Evolutionary conservation across 2,329 filamentous ascomycete genomes (phyloP), one percentile per base, ranked within the genome.

Genomic region (Chlorencoelia australis): DNA sequence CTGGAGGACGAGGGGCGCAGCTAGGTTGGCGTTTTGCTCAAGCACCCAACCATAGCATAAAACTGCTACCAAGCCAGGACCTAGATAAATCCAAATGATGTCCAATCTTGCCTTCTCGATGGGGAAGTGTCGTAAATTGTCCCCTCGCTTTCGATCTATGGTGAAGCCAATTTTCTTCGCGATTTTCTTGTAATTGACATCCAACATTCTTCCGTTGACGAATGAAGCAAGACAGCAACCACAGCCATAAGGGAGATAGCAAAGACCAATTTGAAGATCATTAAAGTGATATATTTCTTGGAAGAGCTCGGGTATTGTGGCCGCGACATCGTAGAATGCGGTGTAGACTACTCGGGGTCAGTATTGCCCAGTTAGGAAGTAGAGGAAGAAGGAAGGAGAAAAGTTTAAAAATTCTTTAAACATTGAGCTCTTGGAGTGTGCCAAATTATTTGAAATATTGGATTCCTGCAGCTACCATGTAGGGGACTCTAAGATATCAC

Each of bases 181-280:
- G 30, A 77, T 69, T 25, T 80, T 71, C 5, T 75, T 68, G 56
- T 83, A 93, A 55, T 87, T 87, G 66, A 73, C 39, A 33, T 79
- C 75, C 1, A 77, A 54, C 7, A 75, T 42, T 21, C 58, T 57
- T 4, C 83, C 80, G 42, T 73, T 70, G n/a, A 56, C 53, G 17
- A 53, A 75, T 66, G 36, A 71, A 54, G 68, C 62, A 2, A 64
- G 49, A 9, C 68, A 58, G n/a, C 67, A 68, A 1, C 69, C 70
- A 4, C 51, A 57, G 0, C 69, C 69, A 19, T 69, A 49, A 2
- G 71, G 71, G 4, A 56, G 30, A 34, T 54, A 57, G 30, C 51
- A 55, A 11, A 57, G 48, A 5, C 53, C 53, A 22, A 57, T 49
- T 43, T 56, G 49, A 13, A 57, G 44, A 16, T 55, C 50, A 30